A percentile compares a stretch with the other conserved stretches of the same genome.
Conservation (phyloP, 2,329 filamentous ascomycete species). For the Lachnellula subtilissima region DNA sequence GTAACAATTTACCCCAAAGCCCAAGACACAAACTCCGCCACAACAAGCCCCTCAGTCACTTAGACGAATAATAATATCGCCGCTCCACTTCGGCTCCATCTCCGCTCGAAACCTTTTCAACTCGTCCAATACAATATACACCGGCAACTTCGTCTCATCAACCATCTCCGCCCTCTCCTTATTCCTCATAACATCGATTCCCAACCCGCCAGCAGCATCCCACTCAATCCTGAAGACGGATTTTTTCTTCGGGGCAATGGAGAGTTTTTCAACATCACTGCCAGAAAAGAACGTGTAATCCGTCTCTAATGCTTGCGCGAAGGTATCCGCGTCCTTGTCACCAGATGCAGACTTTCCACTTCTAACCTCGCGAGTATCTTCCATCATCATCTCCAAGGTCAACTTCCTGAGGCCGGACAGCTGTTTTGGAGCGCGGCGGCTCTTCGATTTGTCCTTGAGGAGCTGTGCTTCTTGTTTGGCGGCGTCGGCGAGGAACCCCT, state of each 20-base stretch:
- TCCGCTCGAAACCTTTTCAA: constrained; percentile 14
- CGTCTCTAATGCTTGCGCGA: constrained; percentile 7
- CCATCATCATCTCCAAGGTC: constrained; percentile 45
- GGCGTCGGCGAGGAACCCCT: constrained; percentile 42
- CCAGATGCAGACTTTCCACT: constrained; percentile 17
- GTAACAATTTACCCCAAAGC: too few relatives aligned
- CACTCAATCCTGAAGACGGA: neutral
- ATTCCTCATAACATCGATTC: neutral
- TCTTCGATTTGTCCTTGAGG: constrained; percentile 13
- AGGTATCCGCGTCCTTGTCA: constrained; percentile 25
- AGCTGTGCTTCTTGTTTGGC: constrained; percentile 42
- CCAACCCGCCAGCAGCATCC: neutral
- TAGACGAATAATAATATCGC: constrained; percentile 44
- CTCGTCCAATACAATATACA: constrained; percentile 15
- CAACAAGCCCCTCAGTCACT: too few relatives aligned
- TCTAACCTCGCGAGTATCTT: neutral
- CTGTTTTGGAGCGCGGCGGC: constrained; percentile 37
- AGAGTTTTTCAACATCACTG: neutral
- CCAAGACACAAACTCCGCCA: too few relatives aligned
- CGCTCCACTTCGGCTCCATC: constrained; percentile 14
- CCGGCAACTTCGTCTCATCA: neutral
- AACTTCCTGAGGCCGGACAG: constrained; percentile 50
- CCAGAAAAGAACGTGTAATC: constrained; percentile 29
- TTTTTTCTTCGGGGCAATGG: neutral
- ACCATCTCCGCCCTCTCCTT: neutral